A percentile compares a stretch with the other conserved stretches of the same genome.
These are phyloP conservation scores for Tylopilus sp. DNA, from an alignment of 1,284 basidiomycete species.

Conservation along the genomic window DNA sequence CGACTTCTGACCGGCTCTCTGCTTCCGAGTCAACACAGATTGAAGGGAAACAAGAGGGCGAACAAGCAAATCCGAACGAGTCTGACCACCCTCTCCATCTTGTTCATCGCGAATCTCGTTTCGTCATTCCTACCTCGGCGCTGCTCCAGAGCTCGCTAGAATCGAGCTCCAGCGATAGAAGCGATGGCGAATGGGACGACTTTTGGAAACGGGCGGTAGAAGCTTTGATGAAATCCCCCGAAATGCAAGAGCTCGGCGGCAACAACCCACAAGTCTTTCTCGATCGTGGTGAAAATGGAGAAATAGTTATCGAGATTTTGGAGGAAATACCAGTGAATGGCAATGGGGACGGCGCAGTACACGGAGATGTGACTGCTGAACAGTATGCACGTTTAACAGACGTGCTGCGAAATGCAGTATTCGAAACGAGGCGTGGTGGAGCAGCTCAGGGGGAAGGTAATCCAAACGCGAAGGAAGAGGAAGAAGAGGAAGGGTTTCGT, in stretches of 20 bases:
- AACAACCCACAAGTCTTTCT: conserved; percentile 38
- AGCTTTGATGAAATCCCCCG: conserved; percentile 39
- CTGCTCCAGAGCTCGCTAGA: conserved; percentile 13
- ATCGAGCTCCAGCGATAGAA: conserved; percentile 14
- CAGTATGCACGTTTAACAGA: conserved; percentile 38
- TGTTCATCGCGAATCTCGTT: conserved; percentile 46
- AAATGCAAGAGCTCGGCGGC: conserved; percentile 28
- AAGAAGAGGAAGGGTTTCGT: conserved; percentile 22
- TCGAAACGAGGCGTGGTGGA: conserved; percentile 34
- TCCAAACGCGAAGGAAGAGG: conserved; percentile 22
- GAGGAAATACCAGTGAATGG: conserved; percentile 44
- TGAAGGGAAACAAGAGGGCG: conserved; percentile 32
- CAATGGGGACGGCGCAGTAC: conserved; percentile 24
- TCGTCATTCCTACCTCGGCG: conserved; percentile 40
- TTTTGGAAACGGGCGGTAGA: conserved; percentile 39
- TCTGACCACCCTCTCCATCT: conserved; percentile 54
- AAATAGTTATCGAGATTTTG: conserved; percentile 55
- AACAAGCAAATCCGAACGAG: conserved; percentile 29
- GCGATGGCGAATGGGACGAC: conserved; percentile 23
- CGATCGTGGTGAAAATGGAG: conserved; percentile 46
- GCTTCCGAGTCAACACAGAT: conserved; percentile 34
- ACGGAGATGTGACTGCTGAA: conserved; percentile 28
- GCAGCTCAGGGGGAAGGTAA: conserved; percentile 20
- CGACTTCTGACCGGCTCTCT: conserved; percentile 27
- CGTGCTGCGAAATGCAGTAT: conserved; percentile 40